Base-by-base conservation (phyloP, 306 rosid genomes). In the Trichosanthes truncata region DNA sequence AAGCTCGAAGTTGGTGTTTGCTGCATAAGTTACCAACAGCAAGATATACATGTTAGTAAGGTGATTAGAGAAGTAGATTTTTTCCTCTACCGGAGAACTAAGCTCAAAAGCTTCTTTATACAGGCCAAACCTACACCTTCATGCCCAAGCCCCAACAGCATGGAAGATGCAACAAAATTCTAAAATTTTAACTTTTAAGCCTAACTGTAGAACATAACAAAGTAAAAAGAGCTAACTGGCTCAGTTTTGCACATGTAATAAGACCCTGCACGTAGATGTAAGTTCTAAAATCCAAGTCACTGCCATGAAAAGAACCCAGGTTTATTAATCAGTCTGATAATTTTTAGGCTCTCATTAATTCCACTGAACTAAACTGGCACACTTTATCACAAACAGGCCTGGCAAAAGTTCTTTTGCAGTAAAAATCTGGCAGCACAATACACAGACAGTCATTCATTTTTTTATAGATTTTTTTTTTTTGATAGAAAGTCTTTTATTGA, bases 1-100 rank as follows among this genome's bases (percentile, higher is more conserved):
- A 82, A 95, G 98, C 86, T 95, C 98, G 57, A 81, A 91, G 87
- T 95, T 92, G 49, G 97, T 89, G 83, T 92, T 95, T 40, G 97
- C 97, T 95, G 89, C 11, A 40, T 79, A 84, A 80, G 55, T 41
- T 82, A 35, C 65, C 52, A 40, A 72, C 74, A 52, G 56, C 55
- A 48, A 31, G 4, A n/a, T 40, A 65, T 52, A 41, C 71, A 60
- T 76, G 35, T 76, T 33, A 76, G 66, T 6, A 31, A 21, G 38
- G 15, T 11, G 57, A 13, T 45, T 6, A 1, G 61, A 46, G 4
- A 71, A 71, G 76, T 23, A 23, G n/a, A 6, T 21, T 49, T 18
- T 48, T 73, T 3, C 36, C 0, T 8, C 13, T 23, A 46, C 43
- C 41, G 36, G 10, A 48, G 14, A 73, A 73, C 53, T 73, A 29